Conservation (phyloP, 495 filamentous ascomycete genomes). For the Pseudomonodictys pantanalensis region DNA sequence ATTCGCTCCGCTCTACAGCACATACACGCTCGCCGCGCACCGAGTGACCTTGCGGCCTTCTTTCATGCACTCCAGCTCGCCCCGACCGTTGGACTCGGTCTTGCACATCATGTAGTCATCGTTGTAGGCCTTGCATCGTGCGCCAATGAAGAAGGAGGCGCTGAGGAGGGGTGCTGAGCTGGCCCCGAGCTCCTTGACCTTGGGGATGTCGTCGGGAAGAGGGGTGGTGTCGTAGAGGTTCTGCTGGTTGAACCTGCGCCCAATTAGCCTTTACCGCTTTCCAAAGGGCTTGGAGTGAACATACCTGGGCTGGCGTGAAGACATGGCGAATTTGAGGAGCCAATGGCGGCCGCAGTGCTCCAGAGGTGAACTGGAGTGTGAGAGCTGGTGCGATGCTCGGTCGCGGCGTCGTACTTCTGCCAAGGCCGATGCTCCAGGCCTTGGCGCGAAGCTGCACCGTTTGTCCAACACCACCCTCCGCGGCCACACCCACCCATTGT, state of each 20-base stretch:
- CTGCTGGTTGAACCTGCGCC: conserved; percentile 80
- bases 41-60: conserved; percentile 94
- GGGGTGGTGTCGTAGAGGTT: conserved; percentile 94
- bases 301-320: conserved; percentile 44
- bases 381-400: conserved; percentile 6
- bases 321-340: conserved; percentile 37
- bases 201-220: conserved; percentile 84
- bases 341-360: conserved; percentile 24
- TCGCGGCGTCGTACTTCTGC: background rate
- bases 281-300: background rate
- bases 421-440: too few relatives aligned
- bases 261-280: conserved; percentile 31
- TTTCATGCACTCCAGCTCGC: conserved; percentile 91
- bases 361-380: conserved; percentile 20
- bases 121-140: conserved; percentile 89
- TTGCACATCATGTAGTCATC: conserved; percentile 99
- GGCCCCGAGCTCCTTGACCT: conserved; percentile 84
- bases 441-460: too few relatives aligned
- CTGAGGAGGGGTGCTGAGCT: conserved; percentile 87
- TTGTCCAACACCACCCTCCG: too few relatives aligned
- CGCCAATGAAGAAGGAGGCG: conserved; percentile 96
- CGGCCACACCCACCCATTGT: too few relatives aligned
- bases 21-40: conserved; percentile 94
- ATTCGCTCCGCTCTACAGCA: background rate
- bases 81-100: conserved; percentile 78